Conservation (phyloP, 768 basidiomycete genomes). For the Roridomyces roridus region DNA sequence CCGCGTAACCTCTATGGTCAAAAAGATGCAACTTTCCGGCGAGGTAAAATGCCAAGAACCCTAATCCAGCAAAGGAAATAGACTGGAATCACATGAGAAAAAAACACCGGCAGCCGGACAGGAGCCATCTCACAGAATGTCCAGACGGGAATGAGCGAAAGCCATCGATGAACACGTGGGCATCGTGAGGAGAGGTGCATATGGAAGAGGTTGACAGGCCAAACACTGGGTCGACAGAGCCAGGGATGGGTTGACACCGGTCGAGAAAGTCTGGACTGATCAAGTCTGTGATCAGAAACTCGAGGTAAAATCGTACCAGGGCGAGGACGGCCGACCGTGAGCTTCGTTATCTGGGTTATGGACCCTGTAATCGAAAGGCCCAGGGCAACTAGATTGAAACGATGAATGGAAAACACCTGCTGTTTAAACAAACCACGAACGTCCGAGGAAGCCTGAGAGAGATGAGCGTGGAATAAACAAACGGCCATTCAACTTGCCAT, state of each 20-base stretch:
- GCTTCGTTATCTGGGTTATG: conserved; percentile 85
- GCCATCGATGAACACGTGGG: conserved; percentile 66
- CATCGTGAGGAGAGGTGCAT: conserved; percentile 76
- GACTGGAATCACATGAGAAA: conserved; percentile 8
- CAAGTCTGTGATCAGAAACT: not conserved
- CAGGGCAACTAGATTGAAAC: conserved; percentile 60
- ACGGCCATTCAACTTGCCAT: conserved; percentile 44
- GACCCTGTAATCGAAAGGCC: conserved; percentile 78
- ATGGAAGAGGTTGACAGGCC: conserved; percentile 78
- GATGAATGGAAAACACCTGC: not conserved
- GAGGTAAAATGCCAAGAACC: conserved; percentile 86
- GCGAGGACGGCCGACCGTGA: conserved; percentile 88
- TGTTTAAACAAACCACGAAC: conserved; percentile 32
- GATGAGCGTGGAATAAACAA: not conserved
- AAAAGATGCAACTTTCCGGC: conserved; percentile 94
- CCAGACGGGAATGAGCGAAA: conserved; percentile 94
- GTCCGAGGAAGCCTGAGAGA: conserved; percentile 44
- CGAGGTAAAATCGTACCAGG: conserved; percentile 54
- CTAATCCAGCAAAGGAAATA: conserved; percentile 83
- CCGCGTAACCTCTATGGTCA: conserved; percentile 76
- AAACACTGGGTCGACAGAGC: conserved; percentile 69
- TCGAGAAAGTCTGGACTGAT: conserved; percentile 59
- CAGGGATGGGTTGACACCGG: conserved; percentile 73
- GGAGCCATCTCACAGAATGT: conserved; percentile 78
- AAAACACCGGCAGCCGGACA: not conserved